Percentiles rank a stretch among this genome's conserved stretches.
These are phyloP conservation scores for Cryptococcus sp. DNA, from an alignment of 1,284 basidiomycete genomes.

Conservation along the genomic window DNA sequence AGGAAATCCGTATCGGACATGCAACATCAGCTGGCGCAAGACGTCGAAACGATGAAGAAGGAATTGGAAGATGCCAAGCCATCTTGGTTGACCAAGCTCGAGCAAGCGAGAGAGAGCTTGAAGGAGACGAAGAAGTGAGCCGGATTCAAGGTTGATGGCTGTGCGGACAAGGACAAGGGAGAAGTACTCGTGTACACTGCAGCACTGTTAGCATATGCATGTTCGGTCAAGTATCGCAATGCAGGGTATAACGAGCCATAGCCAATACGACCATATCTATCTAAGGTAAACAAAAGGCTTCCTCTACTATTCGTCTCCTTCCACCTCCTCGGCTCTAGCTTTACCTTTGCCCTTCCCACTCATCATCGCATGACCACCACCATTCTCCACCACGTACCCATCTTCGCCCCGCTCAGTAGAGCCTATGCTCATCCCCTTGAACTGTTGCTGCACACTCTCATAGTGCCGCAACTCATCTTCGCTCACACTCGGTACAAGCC, in stretches of 20 bases:
- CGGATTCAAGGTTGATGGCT: neutral
- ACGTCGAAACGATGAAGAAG: slow-evolving; percentile 25
- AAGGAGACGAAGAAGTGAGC: neutral
- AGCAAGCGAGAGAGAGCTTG: neutral
- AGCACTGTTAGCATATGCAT: neutral
- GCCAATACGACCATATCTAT: neutral
- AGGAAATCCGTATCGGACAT: slow-evolving; percentile 32
- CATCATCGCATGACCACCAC: neutral
- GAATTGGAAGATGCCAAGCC: slow-evolving; percentile 42
- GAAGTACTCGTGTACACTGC: neutral
- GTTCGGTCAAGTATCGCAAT: neutral
- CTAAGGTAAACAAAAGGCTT: no score
- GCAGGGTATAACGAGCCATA: neutral
- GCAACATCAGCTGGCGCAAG: slow-evolving; percentile 27
- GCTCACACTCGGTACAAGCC: slow-evolving; percentile 85
- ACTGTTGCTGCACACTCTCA: slow-evolving; percentile 68
- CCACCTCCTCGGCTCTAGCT: slow-evolving; percentile 3
- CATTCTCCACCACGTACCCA: neutral
- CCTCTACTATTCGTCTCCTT: neutral
- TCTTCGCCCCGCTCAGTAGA: neutral
- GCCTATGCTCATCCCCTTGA: slow-evolving; percentile 53
- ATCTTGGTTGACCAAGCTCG: slow-evolving; percentile 35
- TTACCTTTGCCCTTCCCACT: slow-evolving; percentile 1
- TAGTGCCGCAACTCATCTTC: slow-evolving; percentile 89
- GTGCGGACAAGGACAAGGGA: neutral